These are phyloP conservation scores for Ophiocordyceps unilateralis DNA, from an alignment of 2,329 filamentous ascomycete genomes.

Conservation along the genomic window DNA sequence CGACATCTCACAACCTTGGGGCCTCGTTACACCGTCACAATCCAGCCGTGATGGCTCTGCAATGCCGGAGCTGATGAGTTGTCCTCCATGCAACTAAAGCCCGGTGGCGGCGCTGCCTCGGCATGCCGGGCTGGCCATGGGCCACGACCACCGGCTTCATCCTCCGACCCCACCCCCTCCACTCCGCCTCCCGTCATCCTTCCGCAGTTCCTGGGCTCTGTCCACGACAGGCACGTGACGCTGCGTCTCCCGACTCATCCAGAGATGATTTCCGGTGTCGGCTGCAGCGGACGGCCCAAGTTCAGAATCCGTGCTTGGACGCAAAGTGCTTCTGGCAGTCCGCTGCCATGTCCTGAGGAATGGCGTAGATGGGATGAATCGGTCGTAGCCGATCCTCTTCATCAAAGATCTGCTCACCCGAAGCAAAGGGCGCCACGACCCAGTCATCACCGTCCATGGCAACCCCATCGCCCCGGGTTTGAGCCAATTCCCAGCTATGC, in stretches of 20 bases:
- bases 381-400: slow-evolving; percentile 50
- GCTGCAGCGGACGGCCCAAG: slow-evolving; percentile 1
- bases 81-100: slow-evolving; percentile 1
- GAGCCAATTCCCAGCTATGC: slow-evolving; percentile 39
- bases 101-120: background rate
- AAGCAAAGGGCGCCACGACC: slow-evolving; percentile 30
- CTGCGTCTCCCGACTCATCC: too few relatives aligned
- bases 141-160: background rate
- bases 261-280: background rate
- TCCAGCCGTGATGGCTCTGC: background rate
- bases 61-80: slow-evolving; percentile 1
- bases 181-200: background rate
- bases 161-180: too few relatives aligned
- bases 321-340: slow-evolving; percentile 48
- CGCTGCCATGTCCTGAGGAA: slow-evolving; percentile 54
- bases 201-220: too few relatives aligned
- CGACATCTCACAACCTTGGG: background rate
- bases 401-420: slow-evolving; percentile 48
- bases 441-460: slow-evolving; percentile 23
- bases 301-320: slow-evolving; percentile 37
- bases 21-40: background rate
- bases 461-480: slow-evolving; percentile 14
- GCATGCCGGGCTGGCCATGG: background rate
- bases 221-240: slow-evolving; percentile 1
- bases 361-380: slow-evolving; percentile 72